Conservation (phyloP, 2,329 filamentous ascomycete genomes). For the Alternaria longipes region DNA sequence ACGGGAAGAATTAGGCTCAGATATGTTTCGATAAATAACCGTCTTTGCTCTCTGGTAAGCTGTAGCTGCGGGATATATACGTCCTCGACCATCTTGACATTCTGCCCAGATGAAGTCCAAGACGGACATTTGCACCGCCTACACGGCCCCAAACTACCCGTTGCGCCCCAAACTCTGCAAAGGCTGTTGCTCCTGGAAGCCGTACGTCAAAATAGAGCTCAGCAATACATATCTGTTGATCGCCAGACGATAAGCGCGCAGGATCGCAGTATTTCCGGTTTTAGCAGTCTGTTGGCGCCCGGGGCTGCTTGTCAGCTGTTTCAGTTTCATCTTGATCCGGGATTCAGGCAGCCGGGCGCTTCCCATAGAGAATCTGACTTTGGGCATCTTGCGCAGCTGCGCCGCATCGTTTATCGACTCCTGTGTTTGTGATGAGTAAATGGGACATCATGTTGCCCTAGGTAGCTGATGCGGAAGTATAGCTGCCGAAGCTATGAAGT, state of each 20-base stretch:
- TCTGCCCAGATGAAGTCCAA: constrained; percentile 22
- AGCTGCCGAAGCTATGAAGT: background rate
- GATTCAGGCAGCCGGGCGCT: constrained; percentile 26
- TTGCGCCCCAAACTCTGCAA: constrained; percentile 15
- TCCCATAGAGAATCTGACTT: constrained; percentile 9
- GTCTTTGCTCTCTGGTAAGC: background rate
- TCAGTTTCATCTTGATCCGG: constrained; percentile 39
- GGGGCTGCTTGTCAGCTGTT: constrained; percentile 29
- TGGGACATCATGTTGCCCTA: background rate
- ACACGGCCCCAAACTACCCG: constrained; percentile 27
- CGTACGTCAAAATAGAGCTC: constrained; percentile 17
- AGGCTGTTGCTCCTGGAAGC: constrained; percentile 7
- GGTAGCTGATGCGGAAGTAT: background rate
- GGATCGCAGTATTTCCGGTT: constrained; percentile 12
- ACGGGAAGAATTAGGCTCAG: background rate
- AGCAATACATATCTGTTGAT: constrained; percentile 9
- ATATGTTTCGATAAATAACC: background rate
- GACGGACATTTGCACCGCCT: constrained; percentile 15
- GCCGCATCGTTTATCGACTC: constrained; percentile 3
- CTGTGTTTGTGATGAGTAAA: background rate
- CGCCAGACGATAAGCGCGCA: constrained; percentile 30
- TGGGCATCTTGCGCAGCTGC: constrained; percentile 3
- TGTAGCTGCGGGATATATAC: constrained; percentile 30
- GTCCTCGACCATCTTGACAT: constrained; percentile 3
- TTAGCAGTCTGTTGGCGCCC: constrained; percentile 15